Conservation (phyloP, 1,284 basidiomycete genomes). For the Papiliotrema flavescens region DNA sequence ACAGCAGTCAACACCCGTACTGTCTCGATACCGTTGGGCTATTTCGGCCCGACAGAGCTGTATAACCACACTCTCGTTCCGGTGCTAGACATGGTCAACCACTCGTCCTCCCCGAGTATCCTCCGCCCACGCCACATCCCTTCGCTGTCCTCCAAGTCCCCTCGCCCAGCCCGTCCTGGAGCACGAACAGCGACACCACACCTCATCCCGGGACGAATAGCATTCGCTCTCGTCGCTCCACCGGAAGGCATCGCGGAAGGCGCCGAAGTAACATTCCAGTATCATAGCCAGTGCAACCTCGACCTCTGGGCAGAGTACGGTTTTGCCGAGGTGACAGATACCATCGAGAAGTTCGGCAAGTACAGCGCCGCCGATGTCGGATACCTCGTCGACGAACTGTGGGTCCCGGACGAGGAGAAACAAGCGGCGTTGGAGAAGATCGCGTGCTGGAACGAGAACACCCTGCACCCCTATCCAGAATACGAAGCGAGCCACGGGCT, state of each 20-base stretch:
- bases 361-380: background rate
- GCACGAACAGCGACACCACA: conserved; percentile 24
- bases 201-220: conserved; percentile 46
- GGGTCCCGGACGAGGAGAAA: background rate
- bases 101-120: conserved; percentile 49
- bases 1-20: conserved; percentile 77
- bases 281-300: conserved; percentile 69
- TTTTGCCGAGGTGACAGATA: conserved; percentile 55
- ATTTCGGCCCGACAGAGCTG: conserved; percentile 48
- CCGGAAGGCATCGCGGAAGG: conserved; percentile 51
- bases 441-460: background rate
- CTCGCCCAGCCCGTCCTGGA: background rate
- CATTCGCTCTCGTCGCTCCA: conserved; percentile 59
- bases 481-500: background rate
- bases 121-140: conserved; percentile 24
- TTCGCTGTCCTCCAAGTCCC: conserved; percentile 3
- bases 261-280: conserved; percentile 68
- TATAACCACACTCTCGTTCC: conserved; percentile 80
- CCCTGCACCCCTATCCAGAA: background rate
- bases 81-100: conserved; percentile 81
- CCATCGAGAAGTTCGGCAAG: background rate
- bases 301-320: conserved; percentile 80
- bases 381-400: background rate
- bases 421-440: background rate
- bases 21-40: conserved; percentile 68